phyloP scores from a whole-genome alignment of 306 rosid genomes.

The Medicago arabica region DNA sequence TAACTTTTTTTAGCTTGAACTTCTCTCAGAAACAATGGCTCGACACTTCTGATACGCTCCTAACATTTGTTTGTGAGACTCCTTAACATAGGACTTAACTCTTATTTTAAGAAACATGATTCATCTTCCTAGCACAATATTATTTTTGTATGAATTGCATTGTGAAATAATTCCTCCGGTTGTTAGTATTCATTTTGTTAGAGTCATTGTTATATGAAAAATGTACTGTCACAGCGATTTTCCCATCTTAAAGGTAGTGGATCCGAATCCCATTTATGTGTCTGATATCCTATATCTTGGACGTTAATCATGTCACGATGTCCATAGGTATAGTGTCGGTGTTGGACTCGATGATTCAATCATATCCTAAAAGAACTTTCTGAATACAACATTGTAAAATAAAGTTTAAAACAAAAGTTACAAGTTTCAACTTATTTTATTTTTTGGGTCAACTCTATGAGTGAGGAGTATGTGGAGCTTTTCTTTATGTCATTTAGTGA shows the following conservation, averaged over 20 bases:
- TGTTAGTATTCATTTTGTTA: too few species aligned
- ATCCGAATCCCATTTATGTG: neutral
- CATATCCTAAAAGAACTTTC: neutral
- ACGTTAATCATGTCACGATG: neutral
- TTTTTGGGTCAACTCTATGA: constrained; percentile 35
- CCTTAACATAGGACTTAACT: too few species aligned
- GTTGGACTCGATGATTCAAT: neutral
- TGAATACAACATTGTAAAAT: constrained; percentile 29
- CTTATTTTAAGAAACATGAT: too few species aligned
- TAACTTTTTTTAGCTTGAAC: neutral
- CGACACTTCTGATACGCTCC: too few species aligned
- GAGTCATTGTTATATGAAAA: too few species aligned
- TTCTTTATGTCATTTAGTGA: constrained; percentile 42
- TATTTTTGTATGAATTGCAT: too few species aligned
- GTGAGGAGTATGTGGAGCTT: constrained; percentile 30
- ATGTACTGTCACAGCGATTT: too few species aligned
- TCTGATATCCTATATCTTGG: neutral
- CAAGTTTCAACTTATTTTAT: neutral
- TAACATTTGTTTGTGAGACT: too few species aligned
- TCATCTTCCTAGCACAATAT: too few species aligned
- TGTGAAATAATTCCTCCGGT: too few species aligned
- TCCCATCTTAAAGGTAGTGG: too few species aligned
- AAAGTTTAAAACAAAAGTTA: constrained; percentile 11
- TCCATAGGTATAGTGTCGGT: neutral
- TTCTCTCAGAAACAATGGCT: too few species aligned